phyloP scores from a whole-genome alignment of 371 early-diverging fungal species.

The Lichtheimia ramosa region DNA sequence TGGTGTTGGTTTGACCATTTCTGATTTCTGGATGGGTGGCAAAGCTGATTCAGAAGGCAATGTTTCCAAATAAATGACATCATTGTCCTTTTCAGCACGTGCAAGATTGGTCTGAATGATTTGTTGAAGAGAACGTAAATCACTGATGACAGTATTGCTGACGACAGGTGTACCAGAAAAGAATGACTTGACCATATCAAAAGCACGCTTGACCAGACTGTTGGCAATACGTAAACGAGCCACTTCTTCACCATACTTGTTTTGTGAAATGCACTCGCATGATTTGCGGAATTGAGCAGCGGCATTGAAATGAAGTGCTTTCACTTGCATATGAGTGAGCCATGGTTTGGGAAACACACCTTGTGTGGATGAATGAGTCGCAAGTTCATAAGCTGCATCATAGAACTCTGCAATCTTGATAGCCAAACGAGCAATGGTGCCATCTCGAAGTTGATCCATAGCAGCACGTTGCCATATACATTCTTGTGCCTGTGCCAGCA shows the following conservation, averaged over 20 bases:
- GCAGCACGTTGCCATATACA: constrained; percentile 83
- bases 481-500: constrained; percentile 92
- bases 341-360: constrained; percentile 50
- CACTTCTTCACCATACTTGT: constrained; percentile 85
- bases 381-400: constrained; percentile 62
- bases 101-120: constrained; percentile 60
- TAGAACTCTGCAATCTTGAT: constrained; percentile 71
- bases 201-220: constrained; percentile 35
- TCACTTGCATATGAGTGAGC: constrained; percentile 67
- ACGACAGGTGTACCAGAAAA: constrained; percentile 17
- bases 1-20: constrained; percentile 66
- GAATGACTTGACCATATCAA: constrained; percentile 26
- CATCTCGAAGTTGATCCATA: constrained; percentile 75
- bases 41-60: constrained; percentile 69
- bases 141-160: constrained; percentile 32
- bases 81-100: constrained; percentile 87
- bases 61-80: constrained; percentile 80
- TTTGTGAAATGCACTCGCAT: constrained; percentile 64
- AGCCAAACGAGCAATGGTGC: constrained; percentile 76
- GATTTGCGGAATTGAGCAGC: constrained; percentile 79
- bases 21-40: constrained; percentile 59
- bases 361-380: constrained; percentile 52
- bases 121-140: constrained; percentile 52
- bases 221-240: constrained; percentile 68
- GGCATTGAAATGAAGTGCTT: constrained; percentile 70